Conservation (phyloP, 2,329 filamentous ascomycete species). For the Hypoxylon sp. region DNA sequence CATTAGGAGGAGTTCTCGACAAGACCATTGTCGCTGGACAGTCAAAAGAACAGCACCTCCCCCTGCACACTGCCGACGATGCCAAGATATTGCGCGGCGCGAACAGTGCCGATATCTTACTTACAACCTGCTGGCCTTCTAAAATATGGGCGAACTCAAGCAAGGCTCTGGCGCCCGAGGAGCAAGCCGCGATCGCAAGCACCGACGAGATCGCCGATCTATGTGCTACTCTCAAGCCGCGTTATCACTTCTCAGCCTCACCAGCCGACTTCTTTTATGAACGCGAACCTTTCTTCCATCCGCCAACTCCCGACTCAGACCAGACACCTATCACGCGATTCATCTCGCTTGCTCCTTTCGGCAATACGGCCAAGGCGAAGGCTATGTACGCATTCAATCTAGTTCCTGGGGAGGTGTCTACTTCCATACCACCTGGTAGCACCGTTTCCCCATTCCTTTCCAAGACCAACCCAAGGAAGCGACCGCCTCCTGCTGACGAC, state of each 20-base stretch:
- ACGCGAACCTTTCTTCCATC: conserved; percentile 91
- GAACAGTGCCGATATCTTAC: conserved; percentile 84
- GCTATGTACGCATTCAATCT: conserved; percentile 84
- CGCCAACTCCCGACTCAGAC: conserved; percentile 61
- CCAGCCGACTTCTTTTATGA: conserved; percentile 81
- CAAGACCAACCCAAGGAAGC: conserved; percentile 68
- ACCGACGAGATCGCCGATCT: conserved; percentile 83
- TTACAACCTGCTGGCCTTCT: conserved; percentile 89
- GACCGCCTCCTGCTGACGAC: conserved; percentile 62
- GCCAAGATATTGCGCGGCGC: conserved; percentile 81
- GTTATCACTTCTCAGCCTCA: conserved; percentile 87
- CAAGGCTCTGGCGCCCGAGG: conserved; percentile 68
- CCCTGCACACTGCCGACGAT: conserved; percentile 83
- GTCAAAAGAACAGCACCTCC: conserved; percentile 80
- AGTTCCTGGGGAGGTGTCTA: conserved; percentile 72
- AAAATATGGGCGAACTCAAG: conserved; percentile 79
- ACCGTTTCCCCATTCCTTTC: conserved; percentile 81
- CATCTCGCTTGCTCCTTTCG: conserved; percentile 86
- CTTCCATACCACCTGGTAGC: conserved; percentile 75
- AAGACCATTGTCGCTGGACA: conserved; percentile 71
- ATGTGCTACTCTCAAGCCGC: conserved; percentile 84
- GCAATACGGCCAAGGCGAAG: conserved; percentile 83
- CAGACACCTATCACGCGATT: conserved; percentile 82
- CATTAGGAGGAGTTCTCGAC: conserved; percentile 82
- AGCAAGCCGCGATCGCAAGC: conserved; percentile 65